phyloP scores from a whole-genome alignment of 2,329 filamentous ascomycete genomes.

The Rhexocercosporidium sp. region DNA sequence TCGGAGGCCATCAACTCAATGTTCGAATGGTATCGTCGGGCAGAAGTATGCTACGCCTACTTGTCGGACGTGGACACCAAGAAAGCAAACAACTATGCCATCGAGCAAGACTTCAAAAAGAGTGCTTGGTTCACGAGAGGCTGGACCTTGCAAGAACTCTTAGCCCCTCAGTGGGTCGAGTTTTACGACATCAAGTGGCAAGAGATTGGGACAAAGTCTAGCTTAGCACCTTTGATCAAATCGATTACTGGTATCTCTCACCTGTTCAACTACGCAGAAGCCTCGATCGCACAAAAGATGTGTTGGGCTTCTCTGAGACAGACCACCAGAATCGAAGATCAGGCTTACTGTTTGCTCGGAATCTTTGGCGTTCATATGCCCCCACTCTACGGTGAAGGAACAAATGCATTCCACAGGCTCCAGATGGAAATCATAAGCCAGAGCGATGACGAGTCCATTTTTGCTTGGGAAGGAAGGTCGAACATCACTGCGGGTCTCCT shows the following conservation, averaged over 20 bases:
- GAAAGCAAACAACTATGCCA: not conserved
- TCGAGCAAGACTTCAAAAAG: not conserved
- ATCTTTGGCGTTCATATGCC: slow-evolving; percentile 15
- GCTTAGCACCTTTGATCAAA: not conserved
- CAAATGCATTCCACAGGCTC: not conserved
- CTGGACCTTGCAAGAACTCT: slow-evolving; percentile 14
- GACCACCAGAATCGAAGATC: slow-evolving; percentile 10
- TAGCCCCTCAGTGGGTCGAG: not conserved
- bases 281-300: slow-evolving; percentile 9
- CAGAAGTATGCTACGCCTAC: slow-evolving; percentile 9
- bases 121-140: slow-evolving; percentile 16
- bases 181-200: slow-evolving; percentile 6
- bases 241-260: not conserved
- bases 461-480: slow-evolving; percentile 7
- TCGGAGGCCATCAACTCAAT: slow-evolving; percentile 9
- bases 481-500: not conserved
- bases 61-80: not conserved
- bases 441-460: not conserved
- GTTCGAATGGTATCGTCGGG: not conserved
- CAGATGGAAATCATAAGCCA: slow-evolving; percentile 9
- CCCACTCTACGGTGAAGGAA: slow-evolving; percentile 6
- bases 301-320: slow-evolving; percentile 10
- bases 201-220: slow-evolving; percentile 6
- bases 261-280: not conserved
- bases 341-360: slow-evolving; percentile 10